Evolutionary conservation across 768 basidiomycete genomes (phyloP).

Genomic region (Chalciporus chontae): DNA sequence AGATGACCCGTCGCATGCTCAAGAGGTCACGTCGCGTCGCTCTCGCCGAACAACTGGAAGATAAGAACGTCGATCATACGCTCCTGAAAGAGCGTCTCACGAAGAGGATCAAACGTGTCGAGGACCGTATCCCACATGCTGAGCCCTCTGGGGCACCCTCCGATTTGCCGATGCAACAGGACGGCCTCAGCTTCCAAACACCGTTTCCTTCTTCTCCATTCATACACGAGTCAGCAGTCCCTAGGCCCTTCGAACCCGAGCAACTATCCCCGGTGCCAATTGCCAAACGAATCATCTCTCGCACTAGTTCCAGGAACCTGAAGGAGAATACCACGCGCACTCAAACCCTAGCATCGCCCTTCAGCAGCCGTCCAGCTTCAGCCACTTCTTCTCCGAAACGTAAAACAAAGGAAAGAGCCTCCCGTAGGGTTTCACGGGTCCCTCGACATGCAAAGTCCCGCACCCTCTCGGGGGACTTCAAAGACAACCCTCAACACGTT

Average conservation of each 20-base stretch:
- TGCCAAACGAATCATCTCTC: constrained; percentile 32
- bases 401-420: constrained; percentile 10
- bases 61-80: constrained; percentile 15
- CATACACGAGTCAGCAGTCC: constrained; percentile 22
- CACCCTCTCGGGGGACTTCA: constrained; percentile 33
- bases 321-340: constrained; percentile 35
- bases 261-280: constrained; percentile 43
- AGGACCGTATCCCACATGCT: constrained; percentile 7
- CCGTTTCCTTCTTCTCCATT: constrained; percentile 24
- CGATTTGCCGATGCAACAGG: constrained; percentile 9
- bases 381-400: constrained; percentile 34
- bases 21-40: constrained; percentile 43
- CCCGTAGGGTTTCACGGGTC: constrained; percentile 15
- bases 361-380: constrained; percentile 43
- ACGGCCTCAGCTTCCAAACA: constrained; percentile 24
- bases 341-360: constrained; percentile 41
- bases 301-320: constrained; percentile 38
- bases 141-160: constrained; percentile 1
- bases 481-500: constrained; percentile 14
- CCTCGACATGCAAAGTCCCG: constrained; percentile 35
- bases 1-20: constrained; percentile 45
- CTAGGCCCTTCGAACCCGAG: constrained; percentile 26
- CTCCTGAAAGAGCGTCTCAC: constrained; percentile 20
- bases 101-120: constrained; percentile 34
- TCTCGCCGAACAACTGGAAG: constrained; percentile 19